phyloP scores from a whole-genome alignment of 177 flowering plant genomes.

The Tripterygium wilfordii region DNA sequence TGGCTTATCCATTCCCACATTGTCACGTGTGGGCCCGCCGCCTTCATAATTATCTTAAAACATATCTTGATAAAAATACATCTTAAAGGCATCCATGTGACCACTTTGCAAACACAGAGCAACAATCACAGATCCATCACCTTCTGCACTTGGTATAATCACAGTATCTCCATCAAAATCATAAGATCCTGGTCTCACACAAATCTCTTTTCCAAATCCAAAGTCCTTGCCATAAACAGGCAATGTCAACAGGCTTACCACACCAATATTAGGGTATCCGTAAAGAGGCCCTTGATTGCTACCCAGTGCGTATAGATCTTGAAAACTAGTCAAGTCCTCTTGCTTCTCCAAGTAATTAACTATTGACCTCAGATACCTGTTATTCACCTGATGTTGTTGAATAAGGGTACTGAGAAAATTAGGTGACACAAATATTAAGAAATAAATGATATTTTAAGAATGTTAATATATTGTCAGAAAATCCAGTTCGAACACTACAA shows the following conservation, averaged over 20 bases:
- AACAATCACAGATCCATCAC: slow-evolving; percentile 30
- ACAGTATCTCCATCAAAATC: slow-evolving; percentile 30
- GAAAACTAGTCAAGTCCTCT: slow-evolving; percentile 26
- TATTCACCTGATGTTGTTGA: too few relatives aligned
- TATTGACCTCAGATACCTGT: slow-evolving; percentile 33
- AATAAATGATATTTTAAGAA: too few relatives aligned
- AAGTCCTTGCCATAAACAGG: slow-evolving; percentile 33
- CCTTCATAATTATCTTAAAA: too few relatives aligned
- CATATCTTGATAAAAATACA: slow-evolving; percentile 38
- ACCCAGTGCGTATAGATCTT: slow-evolving; percentile 25
- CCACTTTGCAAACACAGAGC: slow-evolving; percentile 23
- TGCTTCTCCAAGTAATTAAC: slow-evolving; percentile 29
- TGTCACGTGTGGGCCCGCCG: too few relatives aligned
- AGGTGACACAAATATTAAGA: too few relatives aligned
- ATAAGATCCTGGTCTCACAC: slow-evolving; percentile 31
- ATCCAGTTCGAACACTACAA: too few relatives aligned
- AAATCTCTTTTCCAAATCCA: slow-evolving; percentile 43
- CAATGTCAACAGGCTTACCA: slow-evolving; percentile 53
- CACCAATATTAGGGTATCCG: slow-evolving; percentile 39
- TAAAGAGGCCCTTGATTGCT: slow-evolving; percentile 25
- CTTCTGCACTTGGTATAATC: slow-evolving; percentile 19
- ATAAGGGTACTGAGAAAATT: too few relatives aligned
- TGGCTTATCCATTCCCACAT: too few relatives aligned
- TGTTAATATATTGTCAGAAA: too few relatives aligned
- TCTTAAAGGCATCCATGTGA: slow-evolving; percentile 30